Percentiles rank a stretch among this genome's conserved stretches.
These are phyloP conservation scores for Hylodesmum podocarpum DNA, from an alignment of 306 rosid species.

Conservation along the genomic window DNA sequence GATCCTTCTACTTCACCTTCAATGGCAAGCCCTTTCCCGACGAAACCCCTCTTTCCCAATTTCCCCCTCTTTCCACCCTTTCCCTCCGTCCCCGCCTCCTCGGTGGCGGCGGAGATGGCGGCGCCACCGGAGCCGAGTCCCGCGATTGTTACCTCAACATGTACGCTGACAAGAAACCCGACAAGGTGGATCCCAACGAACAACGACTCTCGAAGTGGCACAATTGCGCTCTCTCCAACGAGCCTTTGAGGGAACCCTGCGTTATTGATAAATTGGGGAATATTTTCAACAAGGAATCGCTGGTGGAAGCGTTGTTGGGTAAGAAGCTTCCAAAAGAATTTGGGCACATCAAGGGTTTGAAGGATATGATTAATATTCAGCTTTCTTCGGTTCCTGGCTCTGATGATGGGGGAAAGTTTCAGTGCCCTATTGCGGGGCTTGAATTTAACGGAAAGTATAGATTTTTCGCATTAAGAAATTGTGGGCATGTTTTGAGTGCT, in stretches of 20 bases:
- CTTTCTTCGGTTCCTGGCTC: slow-evolving; percentile 49
- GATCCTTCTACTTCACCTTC: slow-evolving; percentile 62
- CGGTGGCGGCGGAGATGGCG: slow-evolving; percentile 96
- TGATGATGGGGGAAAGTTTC: slow-evolving; percentile 51
- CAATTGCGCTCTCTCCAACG: slow-evolving; percentile 78
- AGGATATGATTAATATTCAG: slow-evolving; percentile 71
- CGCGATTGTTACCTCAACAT: slow-evolving; percentile 95
- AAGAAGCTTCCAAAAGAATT: slow-evolving; percentile 93
- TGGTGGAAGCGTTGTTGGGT: slow-evolving; percentile 76
- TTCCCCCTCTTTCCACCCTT: slow-evolving; percentile 65
- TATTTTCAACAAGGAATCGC: slow-evolving; percentile 76
- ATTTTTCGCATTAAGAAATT: slow-evolving; percentile 69
- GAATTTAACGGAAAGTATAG: slow-evolving; percentile 85
- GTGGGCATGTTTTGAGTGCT: slow-evolving; percentile 92
- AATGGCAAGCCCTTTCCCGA: slow-evolving; percentile 66
- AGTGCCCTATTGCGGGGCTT: slow-evolving; percentile 80
- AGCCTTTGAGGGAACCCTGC: slow-evolving; percentile 84
- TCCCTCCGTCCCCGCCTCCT: slow-evolving; percentile 50
- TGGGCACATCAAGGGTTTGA: slow-evolving; percentile 81
- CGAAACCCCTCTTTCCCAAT: slow-evolving; percentile 39
- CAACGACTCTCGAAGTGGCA: slow-evolving; percentile 87
- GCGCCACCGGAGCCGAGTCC: slow-evolving; percentile 95
- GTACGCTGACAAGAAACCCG: slow-evolving; percentile 92
- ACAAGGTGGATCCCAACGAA: slow-evolving; percentile 86
- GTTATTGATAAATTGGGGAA: slow-evolving; percentile 84